Conservation (phyloP, 2,329 filamentous ascomycete species). For the Alternaria metachromatica region DNA sequence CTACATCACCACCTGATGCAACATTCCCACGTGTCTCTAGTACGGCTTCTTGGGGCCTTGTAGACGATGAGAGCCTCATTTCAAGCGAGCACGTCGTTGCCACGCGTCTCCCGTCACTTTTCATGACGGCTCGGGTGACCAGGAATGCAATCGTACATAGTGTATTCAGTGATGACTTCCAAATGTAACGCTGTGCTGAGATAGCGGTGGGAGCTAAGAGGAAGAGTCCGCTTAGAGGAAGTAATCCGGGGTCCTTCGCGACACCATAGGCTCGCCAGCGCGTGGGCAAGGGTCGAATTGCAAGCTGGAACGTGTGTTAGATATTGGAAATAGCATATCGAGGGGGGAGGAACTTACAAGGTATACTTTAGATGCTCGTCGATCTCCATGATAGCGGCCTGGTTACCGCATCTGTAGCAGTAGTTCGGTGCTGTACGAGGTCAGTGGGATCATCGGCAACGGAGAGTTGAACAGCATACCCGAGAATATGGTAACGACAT, state of each 20-base stretch:
- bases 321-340: background rate
- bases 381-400: conserved; percentile 99
- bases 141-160: conserved; percentile 15
- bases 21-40: conserved; percentile 7
- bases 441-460: conserved; percentile 31
- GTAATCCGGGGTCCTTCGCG: conserved; percentile 92
- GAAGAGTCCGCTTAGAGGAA: conserved; percentile 71
- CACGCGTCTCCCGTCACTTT: conserved; percentile 4
- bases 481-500: conserved; percentile 98
- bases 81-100: conserved; percentile 1
- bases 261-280: conserved; percentile 98
- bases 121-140: conserved; percentile 3
- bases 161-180: conserved; percentile 12
- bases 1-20: conserved; percentile 5
- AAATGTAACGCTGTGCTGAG: conserved; percentile 15
- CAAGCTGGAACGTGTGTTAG: conserved; percentile 67
- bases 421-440: conserved; percentile 65
- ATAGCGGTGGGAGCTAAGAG: conserved; percentile 28
- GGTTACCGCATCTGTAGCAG: conserved; percentile 98
- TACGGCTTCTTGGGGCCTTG: conserved; percentile 10
- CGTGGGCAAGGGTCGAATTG: conserved; percentile 99
- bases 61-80: conserved; percentile 6
- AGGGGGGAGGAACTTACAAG: conserved; percentile 73
- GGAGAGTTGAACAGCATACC: conserved; percentile 46
- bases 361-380: conserved; percentile 99